Evolutionary conservation across 345 rosid species (phyloP), one percentile per base, ranked within the genome.

Genomic region (Ceriops zippeliana): DNA sequence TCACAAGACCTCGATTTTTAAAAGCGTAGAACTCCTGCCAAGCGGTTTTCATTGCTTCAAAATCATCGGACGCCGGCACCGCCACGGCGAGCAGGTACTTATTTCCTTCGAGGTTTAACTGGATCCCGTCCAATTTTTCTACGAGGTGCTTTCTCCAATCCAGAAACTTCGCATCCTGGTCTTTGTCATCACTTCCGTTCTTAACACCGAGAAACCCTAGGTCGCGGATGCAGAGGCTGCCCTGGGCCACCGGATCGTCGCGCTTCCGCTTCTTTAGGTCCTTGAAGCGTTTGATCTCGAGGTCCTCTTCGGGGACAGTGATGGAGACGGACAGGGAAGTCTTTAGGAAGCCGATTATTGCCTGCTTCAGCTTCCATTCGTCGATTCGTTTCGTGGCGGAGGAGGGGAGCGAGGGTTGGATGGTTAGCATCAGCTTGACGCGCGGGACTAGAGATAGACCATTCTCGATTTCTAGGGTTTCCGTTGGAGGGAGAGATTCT

Each of bases 261-360:
- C 97, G 95, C 78, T 87, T 86, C 73, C 96, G 91, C 62, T 93
- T 91, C 88, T 89, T 88, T 54, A 91, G 80, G 86, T 93, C 96
- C 73, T 73, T 89, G 79, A 79, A 74, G 49, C 92, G 85, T 10
- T 70, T 74, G 78, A 91, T 80, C 30, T 82, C 75, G 37, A 93
- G 82, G 68, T 91, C 97, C 61, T 82, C 91, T 52, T 86, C 92
- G 13, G 91, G 75, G 21, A 93, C 78, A 42, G 80, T 66, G 61
- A 87, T 66, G 57, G 96, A 57, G 52, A 84, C 81, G 28, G 82
- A 68, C 58, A 84, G 76, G 0, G 93, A 87, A 75, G 66, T 65
- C 76, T 81, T 86, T 70, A 91, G 85, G 81, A 83, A 93, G 61
- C 87, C 90, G 2, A 78, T 73, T 24, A 91, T 78, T 19, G 98